Percentiles rank a stretch among this genome's conserved stretches.
Conservation (phyloP, 305 asterid genomes). For the Lippia alba region DNA sequence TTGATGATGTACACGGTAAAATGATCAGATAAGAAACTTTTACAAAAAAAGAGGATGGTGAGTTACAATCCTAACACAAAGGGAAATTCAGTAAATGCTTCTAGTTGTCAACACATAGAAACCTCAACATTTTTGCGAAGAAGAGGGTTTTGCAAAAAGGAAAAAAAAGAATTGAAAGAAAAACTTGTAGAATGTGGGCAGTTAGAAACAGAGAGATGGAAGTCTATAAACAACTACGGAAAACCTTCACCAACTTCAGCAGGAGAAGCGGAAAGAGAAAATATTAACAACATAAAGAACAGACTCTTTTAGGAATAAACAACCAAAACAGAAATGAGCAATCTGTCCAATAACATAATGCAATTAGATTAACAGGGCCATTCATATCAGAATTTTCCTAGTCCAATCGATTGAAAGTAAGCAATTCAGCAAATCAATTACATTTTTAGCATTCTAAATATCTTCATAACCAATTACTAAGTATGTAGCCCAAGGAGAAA, state of each 20-base stretch:
- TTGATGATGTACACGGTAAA: slow-evolving; percentile 5
- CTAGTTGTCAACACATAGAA: neutral
- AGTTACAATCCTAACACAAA: neutral
- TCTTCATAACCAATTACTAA: slow-evolving; percentile 18
- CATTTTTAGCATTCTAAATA: slow-evolving; percentile 22
- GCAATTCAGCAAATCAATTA: no score
- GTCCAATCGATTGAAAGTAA: slow-evolving; percentile 6
- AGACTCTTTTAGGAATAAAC: slow-evolving; percentile 6
- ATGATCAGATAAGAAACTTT: slow-evolving; percentile 2
- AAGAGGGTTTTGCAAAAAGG: neutral
- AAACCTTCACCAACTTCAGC: neutral
- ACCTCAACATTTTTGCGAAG: neutral
- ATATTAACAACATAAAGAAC: slow-evolving; percentile 1
- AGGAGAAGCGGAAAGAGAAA: neutral
- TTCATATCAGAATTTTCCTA: slow-evolving; percentile 9
- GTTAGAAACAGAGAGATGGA: neutral
- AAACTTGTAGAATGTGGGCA: neutral
- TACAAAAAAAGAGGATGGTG: neutral
- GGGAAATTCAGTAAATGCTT: slow-evolving; percentile 7
- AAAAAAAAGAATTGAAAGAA: neutral
- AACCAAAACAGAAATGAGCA: neutral
- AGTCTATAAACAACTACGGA: neutral
- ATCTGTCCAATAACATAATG: neutral
- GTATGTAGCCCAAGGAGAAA: slow-evolving; percentile 31
- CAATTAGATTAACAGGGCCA: slow-evolving; percentile 4